A percentile compares a stretch with the other conserved stretches of the same genome.
Conservation (phyloP, 257 asterid genomes). For the Solanum sitiens region DNA sequence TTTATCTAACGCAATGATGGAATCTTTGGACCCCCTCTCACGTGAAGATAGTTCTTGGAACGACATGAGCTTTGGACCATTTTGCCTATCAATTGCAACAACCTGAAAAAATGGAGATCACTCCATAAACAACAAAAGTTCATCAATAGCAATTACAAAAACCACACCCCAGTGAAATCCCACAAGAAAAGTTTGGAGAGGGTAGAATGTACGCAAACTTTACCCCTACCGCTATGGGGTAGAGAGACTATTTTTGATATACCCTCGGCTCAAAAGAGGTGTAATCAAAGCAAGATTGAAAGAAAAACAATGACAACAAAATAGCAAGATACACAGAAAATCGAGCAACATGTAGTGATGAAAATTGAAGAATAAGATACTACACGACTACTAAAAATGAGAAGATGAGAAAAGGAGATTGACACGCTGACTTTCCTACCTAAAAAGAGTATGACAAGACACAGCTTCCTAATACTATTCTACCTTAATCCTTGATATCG, state of each 20-base stretch:
- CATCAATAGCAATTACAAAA: background rate
- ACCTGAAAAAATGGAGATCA: conserved; percentile 33
- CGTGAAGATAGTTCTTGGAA: conserved; percentile 91
- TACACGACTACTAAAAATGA: background rate
- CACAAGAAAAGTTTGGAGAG: background rate
- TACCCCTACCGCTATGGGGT: background rate
- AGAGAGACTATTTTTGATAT: background rate
- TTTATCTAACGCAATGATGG: conserved; percentile 48
- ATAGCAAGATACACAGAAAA: background rate
- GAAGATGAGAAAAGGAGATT: background rate
- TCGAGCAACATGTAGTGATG: background rate
- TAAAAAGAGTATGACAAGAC: background rate
- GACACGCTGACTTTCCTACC: background rate
- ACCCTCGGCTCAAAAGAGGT: background rate
- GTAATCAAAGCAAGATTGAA: background rate
- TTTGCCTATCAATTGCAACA: conserved; percentile 74
- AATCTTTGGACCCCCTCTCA: conserved; percentile 86
- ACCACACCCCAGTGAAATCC: background rate
- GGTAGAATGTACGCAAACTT: background rate
- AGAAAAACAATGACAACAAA: background rate
- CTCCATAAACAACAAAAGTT: background rate
- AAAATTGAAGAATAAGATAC: background rate
- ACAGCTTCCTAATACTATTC: background rate
- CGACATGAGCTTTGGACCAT: conserved; percentile 66
- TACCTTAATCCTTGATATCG: background rate